phyloP scores from a whole-genome alignment of 1,284 basidiomycete genomes.

The Irpex sp. region DNA sequence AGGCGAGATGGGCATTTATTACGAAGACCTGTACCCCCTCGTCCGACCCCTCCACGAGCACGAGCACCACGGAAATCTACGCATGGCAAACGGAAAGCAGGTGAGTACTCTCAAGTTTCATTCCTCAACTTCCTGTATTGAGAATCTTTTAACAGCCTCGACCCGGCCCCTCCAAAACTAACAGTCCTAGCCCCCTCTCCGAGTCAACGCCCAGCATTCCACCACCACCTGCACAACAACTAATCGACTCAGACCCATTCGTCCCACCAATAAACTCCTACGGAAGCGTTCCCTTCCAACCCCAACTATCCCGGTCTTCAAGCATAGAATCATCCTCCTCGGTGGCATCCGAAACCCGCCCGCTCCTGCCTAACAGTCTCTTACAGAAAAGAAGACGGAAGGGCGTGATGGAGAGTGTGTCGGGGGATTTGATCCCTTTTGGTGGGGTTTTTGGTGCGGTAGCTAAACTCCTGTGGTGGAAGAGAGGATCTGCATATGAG shows the following conservation, averaged over 20 bases:
- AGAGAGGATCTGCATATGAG: no score
- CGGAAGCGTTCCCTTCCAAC: constrained; percentile 25
- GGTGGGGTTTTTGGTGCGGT: constrained; percentile 4
- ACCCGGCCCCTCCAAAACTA: not conserved
- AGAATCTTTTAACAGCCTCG: constrained; percentile 1
- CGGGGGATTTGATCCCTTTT: constrained; percentile 30
- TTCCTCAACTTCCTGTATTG: not conserved
- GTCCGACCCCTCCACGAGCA: constrained; percentile 35
- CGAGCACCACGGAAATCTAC: no score
- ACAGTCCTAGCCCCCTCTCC: not conserved
- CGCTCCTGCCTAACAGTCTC: constrained; percentile 20
- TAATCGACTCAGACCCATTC: constrained; percentile 20
- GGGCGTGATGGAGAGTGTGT: constrained; percentile 18
- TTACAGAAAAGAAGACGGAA: not conserved
- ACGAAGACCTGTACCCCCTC: constrained; percentile 54
- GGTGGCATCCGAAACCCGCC: constrained; percentile 16
- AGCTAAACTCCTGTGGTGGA: not conserved
- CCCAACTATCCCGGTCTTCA: not conserved
- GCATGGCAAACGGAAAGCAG: constrained; percentile 8
- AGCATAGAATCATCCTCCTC: constrained; percentile 11
- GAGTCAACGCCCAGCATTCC: no score
- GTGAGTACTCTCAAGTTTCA: constrained; percentile 15
- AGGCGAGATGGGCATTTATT: constrained; percentile 56
- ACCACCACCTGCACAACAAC: no score
- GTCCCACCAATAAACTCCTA: constrained; percentile 48